These are phyloP conservation scores for Coelastrella sp. DNA, from an alignment of 139 green algal genomes.

Conservation along the genomic window DNA sequence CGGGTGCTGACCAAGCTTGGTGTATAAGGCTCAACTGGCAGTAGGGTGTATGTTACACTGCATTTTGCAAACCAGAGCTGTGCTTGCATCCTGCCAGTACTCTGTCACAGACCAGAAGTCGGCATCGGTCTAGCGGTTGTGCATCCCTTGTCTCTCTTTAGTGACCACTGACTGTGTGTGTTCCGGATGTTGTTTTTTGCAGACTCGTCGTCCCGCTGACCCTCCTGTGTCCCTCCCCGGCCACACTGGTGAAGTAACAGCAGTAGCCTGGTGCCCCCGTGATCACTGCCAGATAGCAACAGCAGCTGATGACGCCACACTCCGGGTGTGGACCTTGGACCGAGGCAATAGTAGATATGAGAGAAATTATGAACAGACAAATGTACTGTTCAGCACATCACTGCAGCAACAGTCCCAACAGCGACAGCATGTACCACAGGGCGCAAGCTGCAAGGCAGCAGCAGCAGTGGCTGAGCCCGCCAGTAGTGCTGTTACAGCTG, in stretches of 20 bases:
- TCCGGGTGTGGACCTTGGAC: conserved; percentile 73
- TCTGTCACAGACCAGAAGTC: too few species aligned
- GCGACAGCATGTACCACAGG: background rate
- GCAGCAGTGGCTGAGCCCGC: background rate
- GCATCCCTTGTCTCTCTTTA: too few species aligned
- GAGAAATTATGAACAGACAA: conserved; percentile 1
- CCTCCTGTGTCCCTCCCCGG: conserved; percentile 60
- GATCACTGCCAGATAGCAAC: conserved; percentile 73
- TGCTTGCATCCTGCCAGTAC: too few species aligned
- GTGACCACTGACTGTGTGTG: too few species aligned
- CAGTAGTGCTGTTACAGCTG: background rate
- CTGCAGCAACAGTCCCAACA: too few species aligned
- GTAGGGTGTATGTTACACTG: too few species aligned
- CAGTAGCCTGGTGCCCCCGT: conserved; percentile 78
- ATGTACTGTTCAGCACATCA: conserved; percentile 21
- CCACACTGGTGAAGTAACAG: conserved; percentile 80
- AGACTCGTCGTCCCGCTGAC: background rate
- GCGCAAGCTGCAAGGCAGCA: background rate
- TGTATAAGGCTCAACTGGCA: too few species aligned
- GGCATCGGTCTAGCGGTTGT: too few species aligned
- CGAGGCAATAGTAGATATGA: background rate
- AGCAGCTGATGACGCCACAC: conserved; percentile 71
- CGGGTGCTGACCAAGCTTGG: too few species aligned
- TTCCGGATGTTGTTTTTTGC: background rate
- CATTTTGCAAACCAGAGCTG: too few species aligned